Evolutionary conservation across 2,329 filamentous ascomycete species (phyloP).

Genomic region (Penicillium hordei): DNA sequence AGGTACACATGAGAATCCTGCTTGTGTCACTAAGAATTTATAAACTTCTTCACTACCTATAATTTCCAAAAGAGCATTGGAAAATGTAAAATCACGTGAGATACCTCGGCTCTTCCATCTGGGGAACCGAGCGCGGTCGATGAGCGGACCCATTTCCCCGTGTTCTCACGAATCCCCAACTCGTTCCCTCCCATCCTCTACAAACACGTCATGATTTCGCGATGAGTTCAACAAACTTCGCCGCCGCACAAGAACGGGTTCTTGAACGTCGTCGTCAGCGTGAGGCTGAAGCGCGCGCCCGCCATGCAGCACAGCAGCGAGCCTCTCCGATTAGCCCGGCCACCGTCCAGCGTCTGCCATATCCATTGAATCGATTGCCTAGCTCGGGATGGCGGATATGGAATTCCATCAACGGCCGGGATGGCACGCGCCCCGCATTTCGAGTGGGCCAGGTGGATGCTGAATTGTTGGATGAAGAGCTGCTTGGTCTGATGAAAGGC

Average conservation of each 20-base stretch:
- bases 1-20: background rate
- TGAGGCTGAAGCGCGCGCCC: conserved; percentile 64
- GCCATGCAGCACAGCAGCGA: conserved; percentile 44
- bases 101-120: conserved; percentile 23
- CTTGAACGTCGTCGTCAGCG: conserved; percentile 75
- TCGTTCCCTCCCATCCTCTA: background rate
- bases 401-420: conserved; percentile 69
- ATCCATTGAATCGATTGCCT: conserved; percentile 60
- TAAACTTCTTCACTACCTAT: too few relatives aligned
- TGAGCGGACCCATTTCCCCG: conserved; percentile 8
- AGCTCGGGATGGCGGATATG: conserved; percentile 54
- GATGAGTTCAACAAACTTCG: conserved; percentile 69
- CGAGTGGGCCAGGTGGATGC: conserved; percentile 95
- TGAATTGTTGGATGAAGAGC: conserved; percentile 89
- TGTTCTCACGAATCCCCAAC: background rate
- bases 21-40: background rate
- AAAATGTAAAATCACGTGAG: conserved; percentile 13
- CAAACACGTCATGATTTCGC: conserved; percentile 36
- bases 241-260: conserved; percentile 84
- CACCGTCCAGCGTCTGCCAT: conserved; percentile 59
- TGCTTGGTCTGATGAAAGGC: conserved; percentile 77
- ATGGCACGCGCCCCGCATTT: conserved; percentile 81
- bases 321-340: conserved; percentile 54
- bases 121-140: conserved; percentile 17
- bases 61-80: background rate